Percentiles rank a stretch among this genome's conserved stretches.
These are phyloP conservation scores for Oxytropis ochrocephala DNA, from an alignment of 306 rosid genomes.

Conservation along the genomic window DNA sequence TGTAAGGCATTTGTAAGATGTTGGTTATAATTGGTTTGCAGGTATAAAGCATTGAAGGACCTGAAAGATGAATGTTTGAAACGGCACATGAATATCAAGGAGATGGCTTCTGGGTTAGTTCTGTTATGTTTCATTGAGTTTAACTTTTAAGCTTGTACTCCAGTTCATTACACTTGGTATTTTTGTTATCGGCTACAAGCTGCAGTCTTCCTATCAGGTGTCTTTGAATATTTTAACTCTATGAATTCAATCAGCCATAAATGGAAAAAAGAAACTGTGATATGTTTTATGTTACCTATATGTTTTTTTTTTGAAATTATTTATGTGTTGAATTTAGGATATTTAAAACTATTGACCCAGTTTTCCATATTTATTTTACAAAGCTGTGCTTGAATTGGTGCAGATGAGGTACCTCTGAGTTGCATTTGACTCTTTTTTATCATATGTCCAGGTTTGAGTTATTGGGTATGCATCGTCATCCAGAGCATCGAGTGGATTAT, in stretches of 20 bases:
- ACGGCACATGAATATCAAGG: slow-evolving; percentile 64
- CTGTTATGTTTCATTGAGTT: not conserved
- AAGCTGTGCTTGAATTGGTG: slow-evolving; percentile 1
- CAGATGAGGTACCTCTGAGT: slow-evolving; percentile 4
- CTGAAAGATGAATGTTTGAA: slow-evolving; percentile 65
- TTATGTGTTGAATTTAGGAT: not conserved
- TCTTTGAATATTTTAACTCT: not conserved
- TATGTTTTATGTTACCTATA: not conserved
- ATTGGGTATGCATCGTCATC: slow-evolving; percentile 93
- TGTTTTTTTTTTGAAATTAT: slow-evolving; percentile 12
- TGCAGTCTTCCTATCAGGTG: not conserved
- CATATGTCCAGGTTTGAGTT: slow-evolving; percentile 61
- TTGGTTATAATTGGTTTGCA: slow-evolving; percentile 21
- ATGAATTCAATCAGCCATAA: not conserved
- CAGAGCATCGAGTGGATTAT: slow-evolving; percentile 86
- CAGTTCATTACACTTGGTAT: not conserved
- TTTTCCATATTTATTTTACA: not conserved
- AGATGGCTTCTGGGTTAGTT: slow-evolving; percentile 89
- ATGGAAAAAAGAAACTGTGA: not conserved
- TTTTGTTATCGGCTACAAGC: not conserved
- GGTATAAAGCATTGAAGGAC: slow-evolving; percentile 78
- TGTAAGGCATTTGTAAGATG: not conserved
- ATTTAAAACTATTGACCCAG: not conserved
- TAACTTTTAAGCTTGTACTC: not conserved
- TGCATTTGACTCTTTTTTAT: slow-evolving; percentile 18